phyloP scores from a whole-genome alignment of 495 filamentous ascomycete genomes.

The Geoglossum glabrum region DNA sequence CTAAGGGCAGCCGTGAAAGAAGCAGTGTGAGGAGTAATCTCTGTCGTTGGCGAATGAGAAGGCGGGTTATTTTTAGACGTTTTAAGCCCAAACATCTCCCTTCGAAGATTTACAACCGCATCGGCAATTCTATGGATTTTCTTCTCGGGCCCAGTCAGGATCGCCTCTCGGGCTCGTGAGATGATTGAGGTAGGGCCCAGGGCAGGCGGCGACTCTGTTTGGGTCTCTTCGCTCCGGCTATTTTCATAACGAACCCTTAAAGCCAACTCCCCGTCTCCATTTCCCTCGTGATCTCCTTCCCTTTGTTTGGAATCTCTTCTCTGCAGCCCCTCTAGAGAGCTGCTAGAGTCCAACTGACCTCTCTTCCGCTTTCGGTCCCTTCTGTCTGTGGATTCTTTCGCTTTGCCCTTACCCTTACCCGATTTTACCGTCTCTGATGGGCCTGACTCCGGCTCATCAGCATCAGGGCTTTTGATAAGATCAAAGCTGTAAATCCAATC shows the following conservation, averaged over 20 bases:
- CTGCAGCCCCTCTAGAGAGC: constrained; percentile 24
- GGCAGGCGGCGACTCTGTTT: constrained; percentile 13
- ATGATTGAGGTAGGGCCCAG: constrained; percentile 16
- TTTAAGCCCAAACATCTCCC: constrained; percentile 30
- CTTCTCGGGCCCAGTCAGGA: constrained; percentile 29
- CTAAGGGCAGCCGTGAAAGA: constrained; percentile 29
- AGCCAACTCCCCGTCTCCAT: constrained; percentile 22
- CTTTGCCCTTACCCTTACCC: constrained; percentile 13
- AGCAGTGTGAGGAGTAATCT: constrained; percentile 18
- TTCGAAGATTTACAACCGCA: constrained; percentile 34
- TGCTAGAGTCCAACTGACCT: constrained; percentile 23
- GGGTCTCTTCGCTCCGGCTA: constrained; percentile 37
- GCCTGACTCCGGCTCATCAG: constrained; percentile 18
- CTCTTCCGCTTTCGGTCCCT: constrained; percentile 38
- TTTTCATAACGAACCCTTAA: constrained; percentile 40
- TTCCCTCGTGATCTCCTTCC: constrained; percentile 13
- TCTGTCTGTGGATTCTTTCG: constrained; percentile 15
- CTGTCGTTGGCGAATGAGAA: constrained; percentile 14
- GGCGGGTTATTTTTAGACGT: constrained; percentile 14
- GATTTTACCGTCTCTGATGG: not conserved
- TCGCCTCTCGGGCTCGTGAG: constrained; percentile 23
- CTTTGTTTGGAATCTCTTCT: constrained; percentile 24
- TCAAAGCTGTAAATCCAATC: constrained; percentile 60
- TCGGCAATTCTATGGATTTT: constrained; percentile 34
- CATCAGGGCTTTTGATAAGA: constrained; percentile 40